Percentiles rank a stretch among this genome's conserved stretches.
Evolutionary conservation across 2,329 filamentous ascomycete species (phyloP).

Genomic region (Myrmaecium sp.): DNA sequence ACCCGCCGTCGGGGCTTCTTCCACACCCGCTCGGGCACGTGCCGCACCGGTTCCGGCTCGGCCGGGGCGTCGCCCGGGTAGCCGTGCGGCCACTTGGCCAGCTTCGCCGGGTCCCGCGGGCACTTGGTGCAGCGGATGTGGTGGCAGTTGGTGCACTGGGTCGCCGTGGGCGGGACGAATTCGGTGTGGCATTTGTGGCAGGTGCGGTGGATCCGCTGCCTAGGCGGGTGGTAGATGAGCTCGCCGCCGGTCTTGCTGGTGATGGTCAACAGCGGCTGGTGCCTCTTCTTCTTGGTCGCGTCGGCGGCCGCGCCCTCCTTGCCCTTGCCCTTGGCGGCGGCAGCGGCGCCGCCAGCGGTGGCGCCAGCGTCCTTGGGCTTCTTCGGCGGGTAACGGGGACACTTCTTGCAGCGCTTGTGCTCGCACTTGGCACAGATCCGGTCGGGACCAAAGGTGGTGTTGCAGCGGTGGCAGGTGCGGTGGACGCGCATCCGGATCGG

Average conservation of each 20-base stretch:
- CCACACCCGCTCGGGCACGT: slow-evolving; percentile 20
- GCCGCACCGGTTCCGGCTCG: slow-evolving; percentile 15
- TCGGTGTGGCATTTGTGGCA: slow-evolving; percentile 58
- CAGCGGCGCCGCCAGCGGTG: slow-evolving; percentile 11
- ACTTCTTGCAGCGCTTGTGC: slow-evolving; percentile 67
- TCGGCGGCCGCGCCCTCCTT: slow-evolving; percentile 11
- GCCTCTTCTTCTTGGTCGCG: slow-evolving; percentile 8
- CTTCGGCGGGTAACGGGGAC: slow-evolving; percentile 55
- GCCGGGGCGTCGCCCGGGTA: slow-evolving; percentile 45
- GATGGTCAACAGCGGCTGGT: slow-evolving; percentile 38
- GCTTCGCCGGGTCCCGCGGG: slow-evolving; percentile 60
- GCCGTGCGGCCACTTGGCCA: slow-evolving; percentile 50
- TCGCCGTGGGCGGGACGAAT: slow-evolving; percentile 35
- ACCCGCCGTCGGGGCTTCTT: slow-evolving; percentile 27
- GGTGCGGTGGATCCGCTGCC: slow-evolving; percentile 55
- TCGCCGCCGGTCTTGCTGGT: slow-evolving; percentile 54
- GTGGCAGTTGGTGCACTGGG: slow-evolving; percentile 49
- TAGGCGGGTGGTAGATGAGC: slow-evolving; percentile 51
- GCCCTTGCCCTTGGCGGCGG: slow-evolving; percentile 8
- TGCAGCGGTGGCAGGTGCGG: slow-evolving; percentile 67
- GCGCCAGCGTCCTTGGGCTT: slow-evolving; percentile 26
- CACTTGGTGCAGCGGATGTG: slow-evolving; percentile 68
- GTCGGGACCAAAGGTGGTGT: slow-evolving; percentile 52
- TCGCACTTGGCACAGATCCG: slow-evolving; percentile 63
- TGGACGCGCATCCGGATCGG: slow-evolving; percentile 63